phyloP scores from a whole-genome alignment of 164 flowering plant species.

The Umbellularia californica region DNA sequence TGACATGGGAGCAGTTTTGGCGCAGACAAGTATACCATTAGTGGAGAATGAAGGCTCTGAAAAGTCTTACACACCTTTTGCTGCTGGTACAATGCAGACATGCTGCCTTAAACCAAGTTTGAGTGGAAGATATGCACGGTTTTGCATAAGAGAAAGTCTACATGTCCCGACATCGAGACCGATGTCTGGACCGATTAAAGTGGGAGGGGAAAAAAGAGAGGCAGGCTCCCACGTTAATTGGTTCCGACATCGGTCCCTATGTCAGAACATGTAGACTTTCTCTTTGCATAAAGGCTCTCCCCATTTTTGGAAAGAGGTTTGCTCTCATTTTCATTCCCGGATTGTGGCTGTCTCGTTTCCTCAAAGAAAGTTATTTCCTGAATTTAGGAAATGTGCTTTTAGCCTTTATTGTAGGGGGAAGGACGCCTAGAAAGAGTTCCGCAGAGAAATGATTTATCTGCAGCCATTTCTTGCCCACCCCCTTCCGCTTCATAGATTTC shows the following conservation, averaged over 20 bases:
- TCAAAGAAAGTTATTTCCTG: not conserved
- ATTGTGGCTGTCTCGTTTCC: not conserved
- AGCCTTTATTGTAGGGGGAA: not conserved
- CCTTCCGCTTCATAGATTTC: too few relatives aligned
- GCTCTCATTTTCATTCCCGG: slow-evolving; percentile 1
- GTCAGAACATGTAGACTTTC: too few relatives aligned
- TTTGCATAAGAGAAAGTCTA: too few relatives aligned
- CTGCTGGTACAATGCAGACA: slow-evolving; percentile 18
- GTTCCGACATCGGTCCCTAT: too few relatives aligned
- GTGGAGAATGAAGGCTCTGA: slow-evolving; percentile 24
- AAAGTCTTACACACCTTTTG: slow-evolving; percentile 13
- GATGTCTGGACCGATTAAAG: too few relatives aligned
- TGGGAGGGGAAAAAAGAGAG: too few relatives aligned
- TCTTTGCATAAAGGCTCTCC: slow-evolving; percentile 14
- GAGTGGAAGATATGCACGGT: slow-evolving; percentile 12
- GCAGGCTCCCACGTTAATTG: too few relatives aligned
- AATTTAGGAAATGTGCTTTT: not conserved
- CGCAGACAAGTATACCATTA: slow-evolving; percentile 6
- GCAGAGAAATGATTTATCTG: too few relatives aligned
- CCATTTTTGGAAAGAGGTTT: slow-evolving; percentile 29
- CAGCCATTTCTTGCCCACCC: not conserved
- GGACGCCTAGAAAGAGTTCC: too few relatives aligned
- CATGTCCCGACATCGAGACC: too few relatives aligned
- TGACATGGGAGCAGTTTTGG: slow-evolving; percentile 14
- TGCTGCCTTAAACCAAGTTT: slow-evolving; percentile 18